These are phyloP conservation scores for Cymbidium sinense DNA, from an alignment of 106 monocot species.

Conservation along the genomic window DNA sequence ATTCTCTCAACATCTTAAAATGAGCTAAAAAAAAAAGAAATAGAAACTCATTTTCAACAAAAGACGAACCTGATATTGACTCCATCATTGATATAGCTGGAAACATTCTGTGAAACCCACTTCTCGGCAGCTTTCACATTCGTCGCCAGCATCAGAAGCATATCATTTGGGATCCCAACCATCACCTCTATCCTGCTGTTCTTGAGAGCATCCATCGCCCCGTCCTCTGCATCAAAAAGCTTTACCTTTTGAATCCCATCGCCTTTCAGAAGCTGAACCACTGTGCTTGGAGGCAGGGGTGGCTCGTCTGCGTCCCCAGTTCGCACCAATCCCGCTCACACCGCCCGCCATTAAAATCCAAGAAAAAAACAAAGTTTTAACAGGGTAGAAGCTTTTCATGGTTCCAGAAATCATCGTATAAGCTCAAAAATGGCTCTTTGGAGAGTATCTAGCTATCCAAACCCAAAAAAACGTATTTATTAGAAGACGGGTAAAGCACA, in stretches of 20 bases:
- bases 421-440: background rate
- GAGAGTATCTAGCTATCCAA: background rate
- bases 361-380: constrained; percentile 5
- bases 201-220: constrained; percentile 44
- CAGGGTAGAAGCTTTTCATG: background rate
- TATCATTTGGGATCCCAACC: constrained; percentile 92
- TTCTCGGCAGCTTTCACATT: constrained; percentile 44
- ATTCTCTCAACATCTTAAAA: too few relatives aligned
- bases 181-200: constrained; percentile 81
- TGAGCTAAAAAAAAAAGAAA: background rate
- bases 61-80: constrained; percentile 66
- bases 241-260: constrained; percentile 84
- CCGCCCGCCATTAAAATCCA: constrained; percentile 24
- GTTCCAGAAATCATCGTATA: background rate
- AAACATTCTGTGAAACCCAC: constrained; percentile 81
- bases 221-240: constrained; percentile 79
- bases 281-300: constrained; percentile 60
- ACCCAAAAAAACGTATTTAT: background rate
- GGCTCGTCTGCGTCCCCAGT: constrained; percentile 94
- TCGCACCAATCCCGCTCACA: constrained; percentile 71
- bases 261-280: constrained; percentile 78
- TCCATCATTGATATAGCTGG: constrained; percentile 59
- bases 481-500: background rate
- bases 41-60: background rate
- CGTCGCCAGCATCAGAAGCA: constrained; percentile 53